Evolutionary conservation across 2,329 filamentous ascomycete species (phyloP).

Genomic region (Nakataea oryzae): DNA sequence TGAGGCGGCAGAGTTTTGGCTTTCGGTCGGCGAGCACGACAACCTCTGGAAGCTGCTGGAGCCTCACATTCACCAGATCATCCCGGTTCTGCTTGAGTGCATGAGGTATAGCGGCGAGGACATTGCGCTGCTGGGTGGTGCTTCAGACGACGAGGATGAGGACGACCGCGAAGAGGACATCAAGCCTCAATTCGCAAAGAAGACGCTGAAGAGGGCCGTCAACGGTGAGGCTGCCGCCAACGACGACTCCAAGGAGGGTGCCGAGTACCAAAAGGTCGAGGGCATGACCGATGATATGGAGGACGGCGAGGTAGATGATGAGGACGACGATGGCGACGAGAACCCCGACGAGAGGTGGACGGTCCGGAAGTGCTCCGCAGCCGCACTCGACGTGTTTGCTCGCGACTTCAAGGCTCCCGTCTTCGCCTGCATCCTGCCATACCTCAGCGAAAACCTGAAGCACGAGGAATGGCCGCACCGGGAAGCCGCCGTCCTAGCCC

Average conservation of each 20-base stretch:
- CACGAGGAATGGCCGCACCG: constrained; percentile 85
- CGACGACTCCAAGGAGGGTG: constrained; percentile 37
- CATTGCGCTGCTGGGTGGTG: constrained; percentile 71
- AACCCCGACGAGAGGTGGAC: constrained; percentile 93
- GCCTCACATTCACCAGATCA: constrained; percentile 72
- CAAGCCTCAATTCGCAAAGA: constrained; percentile 81
- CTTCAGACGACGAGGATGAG: constrained; percentile 80
- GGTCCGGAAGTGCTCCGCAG: constrained; percentile 90
- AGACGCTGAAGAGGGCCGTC: constrained; percentile 41
- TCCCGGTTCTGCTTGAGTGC: constrained; percentile 81
- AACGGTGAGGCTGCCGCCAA: constrained; percentile 37
- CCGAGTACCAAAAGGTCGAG: constrained; percentile 38
- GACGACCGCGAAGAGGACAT: constrained; percentile 88
- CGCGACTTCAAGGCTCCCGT: constrained; percentile 80
- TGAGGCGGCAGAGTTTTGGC: constrained; percentile 96
- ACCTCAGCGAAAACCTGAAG: constrained; percentile 79
- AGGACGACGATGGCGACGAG: constrained; percentile 61
- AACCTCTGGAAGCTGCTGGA: constrained; percentile 65
- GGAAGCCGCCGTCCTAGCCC: constrained; percentile 85
- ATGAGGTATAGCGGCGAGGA: constrained; percentile 98
- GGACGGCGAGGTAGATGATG: constrained; percentile 73
- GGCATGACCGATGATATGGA: constrained; percentile 66
- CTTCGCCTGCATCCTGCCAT: constrained; percentile 86
- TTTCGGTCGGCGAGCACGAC: constrained; percentile 82
- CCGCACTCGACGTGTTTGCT: constrained; percentile 87